Conservation (phyloP, 352 stramenopile species). For the Thalassiosira livingstoniorum region DNA sequence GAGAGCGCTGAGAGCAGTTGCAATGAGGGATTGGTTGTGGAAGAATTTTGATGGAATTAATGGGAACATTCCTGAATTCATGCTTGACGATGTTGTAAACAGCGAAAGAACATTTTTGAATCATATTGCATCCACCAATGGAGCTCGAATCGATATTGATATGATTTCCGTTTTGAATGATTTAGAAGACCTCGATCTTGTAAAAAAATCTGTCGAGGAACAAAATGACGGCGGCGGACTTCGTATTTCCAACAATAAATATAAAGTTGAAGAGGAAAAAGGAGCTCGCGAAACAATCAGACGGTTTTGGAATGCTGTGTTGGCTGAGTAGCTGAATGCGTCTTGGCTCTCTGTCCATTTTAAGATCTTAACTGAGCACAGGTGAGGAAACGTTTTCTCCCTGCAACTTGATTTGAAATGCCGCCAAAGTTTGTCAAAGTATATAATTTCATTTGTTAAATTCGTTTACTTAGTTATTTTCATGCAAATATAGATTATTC, state of each 20-base stretch:
- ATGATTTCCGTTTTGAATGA: conserved; percentile 68
- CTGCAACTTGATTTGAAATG: too few relatives aligned
- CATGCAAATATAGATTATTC: too few relatives aligned
- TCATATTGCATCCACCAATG: conserved; percentile 45
- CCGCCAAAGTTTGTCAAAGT: too few relatives aligned
- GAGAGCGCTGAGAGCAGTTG: conserved; percentile 63
- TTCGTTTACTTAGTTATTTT: too few relatives aligned
- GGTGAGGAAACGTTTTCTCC: too few relatives aligned
- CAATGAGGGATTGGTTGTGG: conserved; percentile 40
- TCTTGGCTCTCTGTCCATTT: too few relatives aligned
- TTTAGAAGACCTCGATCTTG: conserved; percentile 66
- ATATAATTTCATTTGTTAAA: too few relatives aligned
- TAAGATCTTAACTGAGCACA: too few relatives aligned
- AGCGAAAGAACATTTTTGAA: conserved; percentile 48
- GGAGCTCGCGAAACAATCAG: conserved; percentile 34
- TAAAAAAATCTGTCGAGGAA: conserved; percentile 20
- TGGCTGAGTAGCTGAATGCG: conserved; percentile 15
- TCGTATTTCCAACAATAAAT: neutral
- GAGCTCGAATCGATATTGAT: conserved; percentile 68
- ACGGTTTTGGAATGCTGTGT: conserved; percentile 46
- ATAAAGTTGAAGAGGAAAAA: conserved; percentile 41
- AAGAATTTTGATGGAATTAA: neutral
- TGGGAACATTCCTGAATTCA: neutral
- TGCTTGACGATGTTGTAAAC: conserved; percentile 21
- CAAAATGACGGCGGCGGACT: neutral